Evolutionary conservation across 2,329 filamentous ascomycete genomes (phyloP).

Genomic region (Colletotrichum agaves): DNA sequence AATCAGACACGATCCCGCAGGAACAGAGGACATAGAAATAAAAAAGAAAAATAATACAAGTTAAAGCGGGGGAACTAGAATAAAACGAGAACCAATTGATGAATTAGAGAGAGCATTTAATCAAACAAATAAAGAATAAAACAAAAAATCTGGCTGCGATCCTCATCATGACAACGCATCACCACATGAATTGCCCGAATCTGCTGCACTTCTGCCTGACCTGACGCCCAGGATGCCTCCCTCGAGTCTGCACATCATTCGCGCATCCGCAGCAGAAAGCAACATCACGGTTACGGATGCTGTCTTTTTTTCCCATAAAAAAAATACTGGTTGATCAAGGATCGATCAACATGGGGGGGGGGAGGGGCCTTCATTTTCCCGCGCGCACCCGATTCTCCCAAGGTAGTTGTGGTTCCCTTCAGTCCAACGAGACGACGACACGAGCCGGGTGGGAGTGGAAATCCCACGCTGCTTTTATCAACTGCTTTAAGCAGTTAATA

Average conservation of each 20-base stretch:
- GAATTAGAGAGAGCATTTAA: background rate
- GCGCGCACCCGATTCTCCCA: constrained; percentile 18
- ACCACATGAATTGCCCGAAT: constrained; percentile 56
- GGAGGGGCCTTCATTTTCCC: constrained; percentile 15
- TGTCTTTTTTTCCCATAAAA: background rate
- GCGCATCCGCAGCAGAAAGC: constrained; percentile 12
- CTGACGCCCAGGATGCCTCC: constrained; percentile 39
- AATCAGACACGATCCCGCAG: constrained; percentile 1
- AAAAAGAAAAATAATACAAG: constrained; percentile 1
- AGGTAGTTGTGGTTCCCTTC: constrained; percentile 13
- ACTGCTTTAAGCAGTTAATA: background rate
- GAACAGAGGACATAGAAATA: constrained; percentile 3
- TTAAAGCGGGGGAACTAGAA: background rate
- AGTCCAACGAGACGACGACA: constrained; percentile 36
- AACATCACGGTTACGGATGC: constrained; percentile 5
- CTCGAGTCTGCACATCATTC: background rate
- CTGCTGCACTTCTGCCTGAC: constrained; percentile 61
- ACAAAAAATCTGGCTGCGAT: background rate
- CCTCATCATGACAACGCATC: constrained; percentile 62
- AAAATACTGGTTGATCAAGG: background rate
- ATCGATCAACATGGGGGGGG: constrained; percentile 22
- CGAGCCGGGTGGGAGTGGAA: constrained; percentile 29
- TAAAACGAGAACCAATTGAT: constrained; percentile 31
- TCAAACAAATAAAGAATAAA: constrained; percentile 35
- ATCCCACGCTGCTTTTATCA: constrained; percentile 33